Conservation (phyloP, 2,329 filamentous ascomycete species). For the Neopestalotiopsis sp. region DNA sequence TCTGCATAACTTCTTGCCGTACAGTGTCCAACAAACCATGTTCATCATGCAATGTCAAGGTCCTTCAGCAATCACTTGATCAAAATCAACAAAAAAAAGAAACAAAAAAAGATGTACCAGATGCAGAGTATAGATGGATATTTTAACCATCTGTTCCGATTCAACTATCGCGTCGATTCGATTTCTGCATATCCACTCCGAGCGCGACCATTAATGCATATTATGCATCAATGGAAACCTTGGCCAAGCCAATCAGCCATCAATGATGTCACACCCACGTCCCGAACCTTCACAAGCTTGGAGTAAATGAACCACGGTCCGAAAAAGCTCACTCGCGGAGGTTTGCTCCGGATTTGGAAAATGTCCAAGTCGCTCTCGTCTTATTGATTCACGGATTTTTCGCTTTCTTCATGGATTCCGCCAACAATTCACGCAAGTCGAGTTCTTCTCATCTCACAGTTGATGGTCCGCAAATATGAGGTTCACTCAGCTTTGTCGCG, state of each 20-base stretch:
- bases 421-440: background rate
- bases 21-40: no score
- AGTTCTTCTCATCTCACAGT: background rate
- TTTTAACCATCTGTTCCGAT: background rate
- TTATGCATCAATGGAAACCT: constrained; percentile 16
- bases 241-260: background rate
- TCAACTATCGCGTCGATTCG: background rate
- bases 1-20: no score
- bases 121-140: no score
- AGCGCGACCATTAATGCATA: background rate
- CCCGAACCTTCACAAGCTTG: background rate
- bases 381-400: background rate
- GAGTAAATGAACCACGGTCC: background rate
- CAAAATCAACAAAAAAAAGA: no score
- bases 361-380: background rate
- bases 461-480: constrained; percentile 17
- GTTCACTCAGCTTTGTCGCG: constrained; percentile 11
- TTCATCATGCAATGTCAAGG: no score
- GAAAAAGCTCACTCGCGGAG: background rate
- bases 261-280: constrained; percentile 15
- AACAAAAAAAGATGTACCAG: no score
- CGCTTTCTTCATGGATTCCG: background rate
- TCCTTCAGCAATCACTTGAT: no score
- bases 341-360: background rate
- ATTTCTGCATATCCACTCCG: background rate